Base-by-base conservation (phyloP, 441 rosid genomes). In the Monsonia emarginata region DNA sequence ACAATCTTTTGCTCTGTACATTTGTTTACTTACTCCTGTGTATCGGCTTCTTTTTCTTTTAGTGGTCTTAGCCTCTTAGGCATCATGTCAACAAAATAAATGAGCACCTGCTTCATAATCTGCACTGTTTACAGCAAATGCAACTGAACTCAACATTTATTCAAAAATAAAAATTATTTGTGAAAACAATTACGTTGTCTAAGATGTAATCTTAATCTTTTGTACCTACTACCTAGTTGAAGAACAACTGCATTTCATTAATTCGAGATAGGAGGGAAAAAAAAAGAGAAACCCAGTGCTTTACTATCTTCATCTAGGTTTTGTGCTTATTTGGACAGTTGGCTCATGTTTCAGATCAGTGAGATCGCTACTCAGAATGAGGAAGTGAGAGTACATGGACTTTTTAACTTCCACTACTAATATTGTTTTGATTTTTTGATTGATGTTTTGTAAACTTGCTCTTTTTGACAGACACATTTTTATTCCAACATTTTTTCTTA, bases 21-120 rank as follows among this genome's bases (percentile, higher is more conserved):
- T 25, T 26, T 0, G n/a, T 26, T 25, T 11, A 26, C 25, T 25
- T 26, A 9, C 14, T 22, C 30, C 31, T 16, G 24, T 64, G 42
- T 27, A 16, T 68, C 65, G 40, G 61, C 65, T 66, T 66, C 30
- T 46, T 19, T 31, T 63, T 64, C 25, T 66, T 56, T 56, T 31
- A 56, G n/a, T n/a, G n/a, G n/a, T n/a, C n/a, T 25, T 56, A 26
- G 40, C n/a, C n/a, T 36, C 4, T 56, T 11, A 56, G 31, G 25
- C 32, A 56, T 13, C 31, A 11, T 56, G 61, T 56, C 31, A 56
- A 56, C 25, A 56, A 16, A 18, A 56, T 13, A 56, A 25, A 56
- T 56, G 32, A 56, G 31, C 6, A 26, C 31, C 16, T 24, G 16
- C 18, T 25, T 31, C 25, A 56, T 26, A 11, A 56, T 56, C 16